Base-by-base conservation (phyloP, 331 rosid genomes). In the Acacia pycnantha region DNA sequence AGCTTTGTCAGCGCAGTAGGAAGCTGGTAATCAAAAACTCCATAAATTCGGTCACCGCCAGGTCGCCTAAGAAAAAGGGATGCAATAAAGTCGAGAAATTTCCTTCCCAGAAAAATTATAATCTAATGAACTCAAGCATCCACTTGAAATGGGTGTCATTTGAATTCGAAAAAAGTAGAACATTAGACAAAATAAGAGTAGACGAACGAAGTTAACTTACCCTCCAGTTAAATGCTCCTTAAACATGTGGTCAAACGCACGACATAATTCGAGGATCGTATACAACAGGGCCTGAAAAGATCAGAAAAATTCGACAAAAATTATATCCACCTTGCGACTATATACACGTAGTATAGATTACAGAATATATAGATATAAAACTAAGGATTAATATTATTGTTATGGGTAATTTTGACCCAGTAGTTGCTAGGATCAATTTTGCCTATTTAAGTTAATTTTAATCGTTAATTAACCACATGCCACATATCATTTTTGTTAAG, bases 1-100 rank as follows among this genome's bases (percentile, higher is more conserved):
- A 95, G 95, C 92, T 88, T 93, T 83, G 82, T 86, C 84, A 95
- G 75, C 80, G 97, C 98, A 73, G 91, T 85, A 76, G 98, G 98
- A 81, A 95, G 97, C 89, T 95, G 97, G 84, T 86, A 65, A 47
- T 94, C 93, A 72, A 95, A 93, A 84, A 95, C 90, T 68, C 79
- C 81, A 73, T 85, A 90, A 81, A 95, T 95, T 82, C 91, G 83
- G 84, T 90, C 94, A 10, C 97, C 98, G 53, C 98, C 98, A 71
- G 97, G 92, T 87, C 97, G 90, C 84, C 98, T 95, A 78, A 73
- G 81, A 84, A 51, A 48, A 61, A 51, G 58, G 26, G 77, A 70
- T 51, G 15, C 24, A 70, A 58, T 11, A 21, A 13, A 27, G 76
- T 61, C 21, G 61, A 83, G 46, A 11, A 40, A 70, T 43, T 71